Evolutionary conservation across 1,284 basidiomycete species (phyloP), one percentile per base, ranked within the genome.

Genomic region (Ceratobasidium sp.): DNA sequence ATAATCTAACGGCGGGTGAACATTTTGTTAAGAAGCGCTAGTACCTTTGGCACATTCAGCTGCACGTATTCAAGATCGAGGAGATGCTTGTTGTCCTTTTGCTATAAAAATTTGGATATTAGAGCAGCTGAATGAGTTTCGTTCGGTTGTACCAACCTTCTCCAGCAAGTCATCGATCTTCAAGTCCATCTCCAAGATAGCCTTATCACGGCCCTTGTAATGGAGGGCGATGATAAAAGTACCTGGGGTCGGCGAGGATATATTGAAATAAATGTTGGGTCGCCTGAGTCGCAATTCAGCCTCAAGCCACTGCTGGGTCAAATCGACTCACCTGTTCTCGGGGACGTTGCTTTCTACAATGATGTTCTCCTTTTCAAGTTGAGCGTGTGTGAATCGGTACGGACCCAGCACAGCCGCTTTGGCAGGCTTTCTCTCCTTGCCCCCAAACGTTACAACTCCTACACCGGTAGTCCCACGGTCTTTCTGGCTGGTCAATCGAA

Each of bases 291-390:
- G 45, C 52, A 26, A 65, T n/a, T 59, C 6, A 46, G 53, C 30
- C 21, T 6, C n/a, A n/a, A 21, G 39, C n/a, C 32, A 3, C 10
- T 16, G 10, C 8, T n/a, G 32, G 41, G 58, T 32, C 74, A 72
- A 45, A 30, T 39, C 43, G 62, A 82, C 90, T 80, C 75, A 93
- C 94, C 96, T 84, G 79, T 97, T 98, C 80, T 98, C 97, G 2
- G 97, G 97, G 50, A 99, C 97, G 80, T 97, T 98, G 79, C 94
- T 97, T 81, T 98, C 95, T 61, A 97, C 93, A 78, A 99, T 98
- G 78, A 99, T 96, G n/a, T 96, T 96, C 82, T 99, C 97, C 83
- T 98, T 99, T 85, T 99, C 97, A 78, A 99, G 85, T 81, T 99
- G 97, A 41, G 93, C 92, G 80, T 99, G 97, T 2, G 96, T 98